Conservation (phyloP, 2,329 filamentous ascomycete genomes). For the Pseudogymnoascus sp. region DNA sequence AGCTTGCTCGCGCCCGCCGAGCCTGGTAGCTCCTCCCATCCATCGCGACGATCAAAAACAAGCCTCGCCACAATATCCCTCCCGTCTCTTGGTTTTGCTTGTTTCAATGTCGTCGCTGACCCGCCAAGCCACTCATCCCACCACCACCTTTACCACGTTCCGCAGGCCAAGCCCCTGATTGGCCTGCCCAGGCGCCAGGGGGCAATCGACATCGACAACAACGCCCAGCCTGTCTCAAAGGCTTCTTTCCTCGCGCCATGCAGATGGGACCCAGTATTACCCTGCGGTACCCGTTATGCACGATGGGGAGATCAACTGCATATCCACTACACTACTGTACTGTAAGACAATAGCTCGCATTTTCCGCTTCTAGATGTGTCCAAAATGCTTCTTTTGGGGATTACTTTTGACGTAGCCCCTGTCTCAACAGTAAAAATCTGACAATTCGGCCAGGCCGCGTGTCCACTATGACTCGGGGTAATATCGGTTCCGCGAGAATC, state of each 20-base stretch:
- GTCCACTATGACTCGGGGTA: background rate
- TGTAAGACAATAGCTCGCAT: background rate
- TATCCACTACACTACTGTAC: background rate
- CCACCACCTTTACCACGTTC: background rate
- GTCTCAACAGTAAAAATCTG: background rate
- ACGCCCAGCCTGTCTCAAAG: background rate
- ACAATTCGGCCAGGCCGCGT: background rate
- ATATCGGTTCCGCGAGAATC: background rate
- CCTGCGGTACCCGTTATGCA: background rate
- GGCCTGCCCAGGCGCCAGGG: background rate
- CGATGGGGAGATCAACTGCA: background rate
- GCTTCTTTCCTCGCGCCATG: background rate
- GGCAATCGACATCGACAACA: background rate
- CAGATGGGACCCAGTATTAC: background rate
- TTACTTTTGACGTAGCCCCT: background rate
- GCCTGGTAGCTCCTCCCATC: background rate
- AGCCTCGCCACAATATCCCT: background rate
- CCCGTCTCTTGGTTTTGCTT: background rate
- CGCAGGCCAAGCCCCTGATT: background rate
- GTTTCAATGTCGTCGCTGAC: constrained; percentile 1
- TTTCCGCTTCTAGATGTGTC: background rate
- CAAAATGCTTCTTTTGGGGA: background rate
- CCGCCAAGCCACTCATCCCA: background rate
- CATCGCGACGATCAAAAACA: background rate
- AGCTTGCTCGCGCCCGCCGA: background rate